Conservation (phyloP, 2,329 filamentous ascomycete species). For the Colletotrichum neosansevieriae region DNA sequence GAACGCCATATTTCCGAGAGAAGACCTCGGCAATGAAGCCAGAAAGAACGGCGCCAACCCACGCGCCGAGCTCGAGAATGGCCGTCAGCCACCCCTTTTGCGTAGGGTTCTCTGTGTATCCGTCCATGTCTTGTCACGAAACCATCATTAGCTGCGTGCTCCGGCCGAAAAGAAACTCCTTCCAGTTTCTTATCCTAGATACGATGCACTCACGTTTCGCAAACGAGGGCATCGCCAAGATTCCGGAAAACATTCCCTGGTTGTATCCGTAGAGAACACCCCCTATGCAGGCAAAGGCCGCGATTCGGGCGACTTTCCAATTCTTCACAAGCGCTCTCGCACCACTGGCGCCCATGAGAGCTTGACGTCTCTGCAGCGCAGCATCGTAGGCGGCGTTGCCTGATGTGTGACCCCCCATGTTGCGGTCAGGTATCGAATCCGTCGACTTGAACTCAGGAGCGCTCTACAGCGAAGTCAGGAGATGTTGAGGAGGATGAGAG, state of each 20-base stretch:
- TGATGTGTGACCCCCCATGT: constrained; percentile 56
- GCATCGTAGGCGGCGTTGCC: constrained; percentile 60
- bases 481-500: neutral
- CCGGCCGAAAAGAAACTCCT: neutral
- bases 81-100: constrained; percentile 71
- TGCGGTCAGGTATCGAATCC: too few relatives aligned
- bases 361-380: constrained; percentile 63
- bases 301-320: constrained; percentile 70
- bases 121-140: constrained; percentile 62
- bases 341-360: constrained; percentile 65
- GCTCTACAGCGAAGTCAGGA: neutral
- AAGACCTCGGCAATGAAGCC: constrained; percentile 78
- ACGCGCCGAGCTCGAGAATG: constrained; percentile 82
- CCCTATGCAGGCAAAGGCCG: constrained; percentile 72
- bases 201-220: constrained; percentile 57
- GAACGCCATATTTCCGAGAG: constrained; percentile 76
- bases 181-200: neutral
- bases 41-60: constrained; percentile 78
- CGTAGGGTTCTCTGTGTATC: constrained; percentile 33
- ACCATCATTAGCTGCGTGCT: too few relatives aligned
- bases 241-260: constrained; percentile 75
- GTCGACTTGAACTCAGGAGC: too few relatives aligned
- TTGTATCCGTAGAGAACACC: constrained; percentile 78
- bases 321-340: constrained; percentile 68
- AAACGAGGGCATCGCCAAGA: constrained; percentile 69